Evolutionary conservation across 768 basidiomycete species (phyloP).

Genomic region (Hemileccinum impolitum): DNA sequence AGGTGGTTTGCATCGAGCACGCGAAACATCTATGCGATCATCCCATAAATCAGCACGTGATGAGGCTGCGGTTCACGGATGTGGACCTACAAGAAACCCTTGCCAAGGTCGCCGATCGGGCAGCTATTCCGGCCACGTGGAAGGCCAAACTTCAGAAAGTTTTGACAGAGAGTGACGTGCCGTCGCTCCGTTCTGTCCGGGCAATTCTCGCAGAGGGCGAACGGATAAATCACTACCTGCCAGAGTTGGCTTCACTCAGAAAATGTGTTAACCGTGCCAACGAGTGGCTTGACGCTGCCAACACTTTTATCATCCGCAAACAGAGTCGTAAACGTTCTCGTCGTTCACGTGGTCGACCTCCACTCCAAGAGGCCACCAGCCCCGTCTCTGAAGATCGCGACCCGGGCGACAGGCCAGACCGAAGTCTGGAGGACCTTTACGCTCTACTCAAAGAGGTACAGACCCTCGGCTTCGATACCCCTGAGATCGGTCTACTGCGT

Average conservation of each 20-base stretch:
- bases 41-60: slow-evolving; percentile 48
- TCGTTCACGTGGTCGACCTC: slow-evolving; percentile 54
- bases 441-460: slow-evolving; percentile 69
- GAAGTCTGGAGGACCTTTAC: slow-evolving; percentile 67
- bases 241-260: slow-evolving; percentile 67
- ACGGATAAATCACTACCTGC: slow-evolving; percentile 71
- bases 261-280: slow-evolving; percentile 79
- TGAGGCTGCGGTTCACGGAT: slow-evolving; percentile 83
- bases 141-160: slow-evolving; percentile 62
- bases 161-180: slow-evolving; percentile 65
- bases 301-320: slow-evolving; percentile 74
- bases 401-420: slow-evolving; percentile 65
- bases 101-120: slow-evolving; percentile 63
- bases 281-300: slow-evolving; percentile 86
- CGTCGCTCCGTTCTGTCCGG: slow-evolving; percentile 72
- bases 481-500: slow-evolving; percentile 62
- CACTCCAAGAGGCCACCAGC: slow-evolving; percentile 41
- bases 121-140: slow-evolving; percentile 75
- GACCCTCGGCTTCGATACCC: slow-evolving; percentile 77
- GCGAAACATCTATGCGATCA: slow-evolving; percentile 72
- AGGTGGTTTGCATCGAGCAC: slow-evolving; percentile 87
- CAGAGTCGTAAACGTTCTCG: slow-evolving; percentile 76
- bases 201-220: slow-evolving; percentile 88
- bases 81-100: slow-evolving; percentile 68
- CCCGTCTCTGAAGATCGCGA: slow-evolving; percentile 39